Base-by-base conservation (phyloP, 352 stramenopile species). In the Phytophthora meadii region DNA sequence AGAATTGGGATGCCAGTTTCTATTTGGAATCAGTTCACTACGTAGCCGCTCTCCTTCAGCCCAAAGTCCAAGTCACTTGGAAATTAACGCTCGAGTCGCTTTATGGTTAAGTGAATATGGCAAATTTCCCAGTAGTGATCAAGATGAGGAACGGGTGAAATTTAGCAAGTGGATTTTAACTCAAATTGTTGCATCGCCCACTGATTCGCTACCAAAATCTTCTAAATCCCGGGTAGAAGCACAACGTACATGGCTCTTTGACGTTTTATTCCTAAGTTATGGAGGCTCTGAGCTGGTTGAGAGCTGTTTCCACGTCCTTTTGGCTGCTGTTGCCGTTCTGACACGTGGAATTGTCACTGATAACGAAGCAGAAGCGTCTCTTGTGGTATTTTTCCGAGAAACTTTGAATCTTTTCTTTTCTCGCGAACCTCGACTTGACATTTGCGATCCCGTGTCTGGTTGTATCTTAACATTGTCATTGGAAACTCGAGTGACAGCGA, bases 241-340 rank as follows among this genome's bases (percentile, higher is more conserved):
- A 10, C 62, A 72, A 19, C 70, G 84, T 10, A 84, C 68, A 1
- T 90, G 82, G 82, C 37, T 93, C 0, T 90, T 93, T 50, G 82
- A 92, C 46, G 25, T 82, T 4, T 19, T 87, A 4, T 78, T 88
- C 15, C 65, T 92, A 19, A 81, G 58, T 24, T 55, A 78, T 7
- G 68, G 65, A 30, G 71, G 58, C 11, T 22, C 61, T 3, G 32
- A 65, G 2, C 62, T 86, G 0, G 59, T 62, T 3, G 46, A 76
- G 17, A 65, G 41, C 30, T 84, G 72, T 25, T 78, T 77, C 12
- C 60, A 52, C 3, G 32, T 81, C 24, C 60, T 76, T 15, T 72
- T 49, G 32, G 57, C 50, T 41, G 54, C 63, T 46, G 30, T 82
- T 2, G 40, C 24, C 8, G 49, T 76, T 12, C 34, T 83, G 32